Base-by-base conservation (phyloP, 2,329 filamentous ascomycete species). In the Stenocarpella maydis region DNA sequence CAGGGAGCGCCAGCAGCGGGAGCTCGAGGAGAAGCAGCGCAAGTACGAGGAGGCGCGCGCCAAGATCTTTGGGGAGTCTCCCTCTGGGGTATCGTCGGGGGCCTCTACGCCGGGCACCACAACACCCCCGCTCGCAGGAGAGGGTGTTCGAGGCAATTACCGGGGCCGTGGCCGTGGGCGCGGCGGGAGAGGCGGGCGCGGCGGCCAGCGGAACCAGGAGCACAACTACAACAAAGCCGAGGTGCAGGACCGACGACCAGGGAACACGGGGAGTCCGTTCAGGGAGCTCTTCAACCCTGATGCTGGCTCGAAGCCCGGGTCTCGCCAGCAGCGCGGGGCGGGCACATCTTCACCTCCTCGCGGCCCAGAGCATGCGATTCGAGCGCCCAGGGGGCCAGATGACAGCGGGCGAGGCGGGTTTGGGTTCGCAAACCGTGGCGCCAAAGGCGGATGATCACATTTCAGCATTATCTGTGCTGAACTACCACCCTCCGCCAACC, bases 401-500 rank as follows among this genome's bases (percentile, higher is more conserved):
- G 86, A 87, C 55, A 92, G 85, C 77, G 92, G 92, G 69, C 87
- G 91, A 75, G 92, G 91, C 68, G 93, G 93, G 0, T 94, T 94
- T 80, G 92, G 91, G 43, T 95, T 96, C 76, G 87, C 86, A 55
- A 84, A 83, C 72, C 86, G 92, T 75, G 91, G 91, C 72, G 86
- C 83, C n/a, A 84, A 80, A 74, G 79, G 76, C 67, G 77, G 80
- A 78, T 86, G 82, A 85, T 74, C 49, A 28, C 66, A 50, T 53
- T 74, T 68, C 68, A 41, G 64, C 43, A 21, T 41, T 73, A 73
- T 74, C 72, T 79, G 65, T 65, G 77, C 76, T 74, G 65, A 67
- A 71, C 78, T 86, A 98, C 96, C 96, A 99, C 28, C 96, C 96
- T 65, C 96, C 96, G 65, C 95, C 96, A 75, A 95, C 92, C 80